Base-by-base conservation (phyloP, 768 basidiomycete genomes). In the Terana coerulea region DNA sequence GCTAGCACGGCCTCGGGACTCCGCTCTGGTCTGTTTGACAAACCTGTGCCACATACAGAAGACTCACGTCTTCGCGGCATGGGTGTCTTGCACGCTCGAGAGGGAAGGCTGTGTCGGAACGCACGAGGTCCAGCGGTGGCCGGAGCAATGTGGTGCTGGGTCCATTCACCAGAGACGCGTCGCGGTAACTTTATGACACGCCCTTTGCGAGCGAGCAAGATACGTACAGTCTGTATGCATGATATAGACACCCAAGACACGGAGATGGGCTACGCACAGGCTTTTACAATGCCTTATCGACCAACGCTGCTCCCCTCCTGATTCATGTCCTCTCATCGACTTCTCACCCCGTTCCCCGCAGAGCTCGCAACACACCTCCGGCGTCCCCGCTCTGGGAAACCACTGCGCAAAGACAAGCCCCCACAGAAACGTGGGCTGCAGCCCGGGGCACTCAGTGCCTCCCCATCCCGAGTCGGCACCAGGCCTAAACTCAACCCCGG, bases 1-100 rank as follows among this genome's bases (percentile, higher is more conserved):
- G 74, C 71, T 64, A 75, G 78, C 68, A 61, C 69, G 61, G 65
- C 72, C 78, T 80, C 74, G 76, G 78, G 78, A 75, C 62, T 75
- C 78, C 72, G 60, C 64, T 64, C 63, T 53, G 46, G 54, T 54
- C 49, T 48, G 36, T 34, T 35, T 5, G 25, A 31, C 30, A 28
- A 6, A 2, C 33, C 14, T 10, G 30, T n/a, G 49, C 30, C 53
- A 55, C 61, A 24, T 28, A 57, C 61, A 57, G 54, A 51, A 46
- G 29, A 46, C 45, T 48, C 37, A 17, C 21, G 17, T 35, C 30
- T 49, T 53, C 29, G 49, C 42, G 36, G 55, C 14, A 34, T 29
- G n/a, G 39, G 26, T 10, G 29, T 11, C 39, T 29, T 42, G 47
- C 21, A 54, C 1, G 26, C 14, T 52, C 53, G 51, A 66, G 63